phyloP scores from a whole-genome alignment of 2,329 filamentous ascomycete genomes.

The Byssothecium circinans region DNA sequence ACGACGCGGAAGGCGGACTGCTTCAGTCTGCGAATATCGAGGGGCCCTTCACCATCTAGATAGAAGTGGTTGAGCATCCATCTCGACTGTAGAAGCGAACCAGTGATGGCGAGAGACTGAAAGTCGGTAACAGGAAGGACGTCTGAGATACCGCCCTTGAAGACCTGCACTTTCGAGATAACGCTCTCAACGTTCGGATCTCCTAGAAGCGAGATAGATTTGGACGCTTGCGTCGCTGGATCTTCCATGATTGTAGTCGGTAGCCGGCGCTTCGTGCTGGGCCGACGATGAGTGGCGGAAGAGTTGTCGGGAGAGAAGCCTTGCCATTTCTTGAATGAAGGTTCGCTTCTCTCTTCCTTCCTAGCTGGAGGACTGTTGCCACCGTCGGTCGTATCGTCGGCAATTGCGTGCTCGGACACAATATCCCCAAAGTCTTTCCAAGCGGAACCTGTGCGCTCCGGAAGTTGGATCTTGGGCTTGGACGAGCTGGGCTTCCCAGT shows the following conservation, averaged over 20 bases:
- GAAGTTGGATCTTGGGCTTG: slow-evolving; percentile 15
- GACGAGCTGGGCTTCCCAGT: slow-evolving; percentile 21
- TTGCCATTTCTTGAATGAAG: slow-evolving; percentile 32
- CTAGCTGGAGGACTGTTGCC: slow-evolving; percentile 16
- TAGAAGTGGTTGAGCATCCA: slow-evolving; percentile 44
- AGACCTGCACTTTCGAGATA: slow-evolving; percentile 40
- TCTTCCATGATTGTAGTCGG: slow-evolving; percentile 35
- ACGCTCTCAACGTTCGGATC: slow-evolving; percentile 39
- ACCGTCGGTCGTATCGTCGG: slow-evolving; percentile 16
- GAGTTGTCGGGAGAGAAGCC: slow-evolving; percentile 15
- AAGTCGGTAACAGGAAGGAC: slow-evolving; percentile 39
- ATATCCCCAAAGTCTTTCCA: slow-evolving; percentile 37
- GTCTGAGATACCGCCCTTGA: slow-evolving; percentile 39
- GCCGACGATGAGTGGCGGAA: slow-evolving; percentile 5
- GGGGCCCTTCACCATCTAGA: slow-evolving; percentile 31
- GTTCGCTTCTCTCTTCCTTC: slow-evolving; percentile 14
- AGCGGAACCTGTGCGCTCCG: slow-evolving; percentile 23
- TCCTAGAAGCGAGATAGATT: slow-evolving; percentile 35
- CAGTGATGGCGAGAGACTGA: slow-evolving; percentile 38
- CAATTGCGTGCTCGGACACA: slow-evolving; percentile 28
- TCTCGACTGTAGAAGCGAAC: slow-evolving; percentile 35
- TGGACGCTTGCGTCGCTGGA: slow-evolving; percentile 10
- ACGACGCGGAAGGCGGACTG: slow-evolving; percentile 35
- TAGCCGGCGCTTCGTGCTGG: slow-evolving; percentile 19
- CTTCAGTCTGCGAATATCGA: slow-evolving; percentile 37